Conservation (phyloP, 495 filamentous ascomycete genomes). For the Amphirosellinia nigrospora region DNA sequence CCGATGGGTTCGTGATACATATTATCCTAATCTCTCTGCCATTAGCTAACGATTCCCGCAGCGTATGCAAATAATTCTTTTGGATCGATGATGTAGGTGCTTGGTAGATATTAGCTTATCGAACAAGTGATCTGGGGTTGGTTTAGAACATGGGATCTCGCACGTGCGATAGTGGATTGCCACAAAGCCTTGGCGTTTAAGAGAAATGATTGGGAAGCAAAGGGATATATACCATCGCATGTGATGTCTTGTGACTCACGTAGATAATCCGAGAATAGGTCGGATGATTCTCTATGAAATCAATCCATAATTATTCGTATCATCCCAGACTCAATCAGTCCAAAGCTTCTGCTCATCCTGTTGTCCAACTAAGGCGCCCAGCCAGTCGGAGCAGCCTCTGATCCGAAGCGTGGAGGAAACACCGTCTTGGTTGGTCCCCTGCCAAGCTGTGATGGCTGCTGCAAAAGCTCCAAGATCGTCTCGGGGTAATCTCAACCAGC, state of each 20-base stretch:
- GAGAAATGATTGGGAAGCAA: conserved; percentile 29
- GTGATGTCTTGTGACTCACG: conserved; percentile 3
- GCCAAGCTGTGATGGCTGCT: conserved; percentile 70
- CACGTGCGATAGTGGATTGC: conserved; percentile 36
- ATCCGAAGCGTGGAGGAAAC: conserved; percentile 44
- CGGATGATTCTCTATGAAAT: neutral
- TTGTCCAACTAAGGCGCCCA: conserved; percentile 49
- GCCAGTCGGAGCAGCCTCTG: conserved; percentile 52
- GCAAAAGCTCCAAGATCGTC: conserved; percentile 64
- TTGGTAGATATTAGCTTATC: conserved; percentile 28
- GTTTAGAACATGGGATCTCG: conserved; percentile 35
- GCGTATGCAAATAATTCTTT: conserved; percentile 83
- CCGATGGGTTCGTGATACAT: conserved; percentile 72
- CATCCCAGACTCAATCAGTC: conserved; percentile 33
- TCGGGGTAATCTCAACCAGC: conserved; percentile 78
- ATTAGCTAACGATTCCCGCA: conserved; percentile 50
- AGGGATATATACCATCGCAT: conserved; percentile 24
- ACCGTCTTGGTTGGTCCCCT: conserved; percentile 61
- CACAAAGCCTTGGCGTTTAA: conserved; percentile 38
- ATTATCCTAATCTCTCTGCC: neutral
- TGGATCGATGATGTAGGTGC: conserved; percentile 63
- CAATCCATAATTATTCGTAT: neutral
- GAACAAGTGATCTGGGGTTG: conserved; percentile 28
- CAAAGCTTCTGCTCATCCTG: conserved; percentile 47
- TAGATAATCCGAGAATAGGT: neutral